Evolutionary conservation across 177 flowering plant species (phyloP).

Genomic region (Vitis hybrid): DNA sequence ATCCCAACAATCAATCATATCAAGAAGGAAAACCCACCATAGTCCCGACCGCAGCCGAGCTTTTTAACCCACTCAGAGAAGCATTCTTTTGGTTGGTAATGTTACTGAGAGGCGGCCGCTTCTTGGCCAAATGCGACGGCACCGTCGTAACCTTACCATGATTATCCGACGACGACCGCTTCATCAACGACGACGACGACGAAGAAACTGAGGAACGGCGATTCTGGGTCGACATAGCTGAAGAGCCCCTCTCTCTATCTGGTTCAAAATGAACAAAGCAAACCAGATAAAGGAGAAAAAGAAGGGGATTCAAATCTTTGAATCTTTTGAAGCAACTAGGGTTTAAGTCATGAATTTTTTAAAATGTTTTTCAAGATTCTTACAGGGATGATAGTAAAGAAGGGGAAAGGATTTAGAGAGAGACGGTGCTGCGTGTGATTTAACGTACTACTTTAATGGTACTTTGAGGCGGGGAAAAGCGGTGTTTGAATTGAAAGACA

Average conservation of each 20-base stretch:
- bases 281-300: neutral
- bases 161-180: constrained; percentile 44
- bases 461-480: constrained; percentile 34
- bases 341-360: constrained; percentile 1
- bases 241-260: neutral
- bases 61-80: constrained; percentile 14
- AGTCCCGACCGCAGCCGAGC: constrained; percentile 20
- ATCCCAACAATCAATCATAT: neutral
- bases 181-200: constrained; percentile 44
- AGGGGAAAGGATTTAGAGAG: constrained; percentile 8
- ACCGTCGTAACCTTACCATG: constrained; percentile 25
- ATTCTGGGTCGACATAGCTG: constrained; percentile 35
- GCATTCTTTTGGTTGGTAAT: constrained; percentile 42
- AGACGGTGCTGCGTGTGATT: neutral
- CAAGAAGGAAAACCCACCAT: constrained; percentile 26
- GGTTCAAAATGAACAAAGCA: neutral
- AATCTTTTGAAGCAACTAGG: neutral
- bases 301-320: neutral
- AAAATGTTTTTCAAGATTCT: neutral
- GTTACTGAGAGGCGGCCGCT: constrained; percentile 51
- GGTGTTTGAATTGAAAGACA: constrained; percentile 33
- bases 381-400: constrained; percentile 4
- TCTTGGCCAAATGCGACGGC: constrained; percentile 34
- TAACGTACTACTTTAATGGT: constrained; percentile 7
- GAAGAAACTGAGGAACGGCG: constrained; percentile 41